These are phyloP conservation scores for Sphagnurus paluster DNA, from an alignment of 1,284 basidiomycete genomes.

Conservation along the genomic window DNA sequence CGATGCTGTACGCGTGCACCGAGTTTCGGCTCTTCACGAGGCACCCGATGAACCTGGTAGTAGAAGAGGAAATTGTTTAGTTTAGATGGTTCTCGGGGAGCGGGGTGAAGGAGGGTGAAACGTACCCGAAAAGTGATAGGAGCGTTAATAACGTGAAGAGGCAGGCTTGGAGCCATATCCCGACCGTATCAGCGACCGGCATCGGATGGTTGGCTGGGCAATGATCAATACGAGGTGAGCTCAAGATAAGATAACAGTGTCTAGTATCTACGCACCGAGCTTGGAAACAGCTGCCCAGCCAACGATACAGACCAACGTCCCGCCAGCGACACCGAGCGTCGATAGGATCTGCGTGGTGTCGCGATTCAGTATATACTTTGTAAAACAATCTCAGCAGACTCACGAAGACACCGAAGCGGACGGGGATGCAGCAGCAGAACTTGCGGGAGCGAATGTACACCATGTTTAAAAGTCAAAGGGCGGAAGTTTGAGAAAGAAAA, in stretches of 20 bases:
- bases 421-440: constrained; percentile 64
- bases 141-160: constrained; percentile 50
- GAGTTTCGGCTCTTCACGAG: constrained; percentile 46
- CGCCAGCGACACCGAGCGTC: constrained; percentile 41
- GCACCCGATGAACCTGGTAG: constrained; percentile 47
- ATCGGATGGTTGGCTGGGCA: constrained; percentile 26
- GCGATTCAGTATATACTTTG: neutral
- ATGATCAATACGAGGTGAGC: neutral
- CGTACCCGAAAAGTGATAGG: constrained; percentile 53
- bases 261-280: constrained; percentile 28
- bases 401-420: constrained; percentile 60
- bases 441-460: constrained; percentile 40
- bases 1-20: constrained; percentile 46
- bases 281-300: constrained; percentile 44
- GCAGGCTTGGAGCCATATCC: constrained; percentile 45
- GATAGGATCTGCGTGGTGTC: constrained; percentile 37
- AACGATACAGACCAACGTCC: constrained; percentile 39
- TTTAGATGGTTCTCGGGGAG: no score
- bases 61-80: neutral
- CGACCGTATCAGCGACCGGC: constrained; percentile 38
- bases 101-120: neutral
- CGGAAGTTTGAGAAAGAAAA: constrained; percentile 7
- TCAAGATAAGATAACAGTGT: neutral
- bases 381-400: constrained; percentile 22
- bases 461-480: constrained; percentile 29